phyloP scores from a whole-genome alignment of 331 rosid genomes.

The Malus hybrid region DNA sequence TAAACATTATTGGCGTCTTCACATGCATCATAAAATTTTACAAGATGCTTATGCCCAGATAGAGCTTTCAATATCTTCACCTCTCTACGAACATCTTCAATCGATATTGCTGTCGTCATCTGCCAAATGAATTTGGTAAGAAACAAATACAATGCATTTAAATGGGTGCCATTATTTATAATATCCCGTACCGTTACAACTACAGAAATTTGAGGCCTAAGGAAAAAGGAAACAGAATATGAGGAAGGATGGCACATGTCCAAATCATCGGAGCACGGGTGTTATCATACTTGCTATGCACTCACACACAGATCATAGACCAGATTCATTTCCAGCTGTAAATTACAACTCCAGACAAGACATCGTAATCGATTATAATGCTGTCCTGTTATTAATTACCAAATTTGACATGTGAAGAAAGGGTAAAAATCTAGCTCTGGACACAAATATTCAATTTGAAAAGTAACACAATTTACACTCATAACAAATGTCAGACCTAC shows the following conservation, averaged over 20 bases:
- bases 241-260: not conserved
- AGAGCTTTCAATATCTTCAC: slow-evolving; percentile 84
- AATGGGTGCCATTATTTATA: not conserved
- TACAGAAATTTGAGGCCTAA: not conserved
- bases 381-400: not conserved
- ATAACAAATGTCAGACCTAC: not conserved
- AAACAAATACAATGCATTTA: not conserved
- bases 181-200: not conserved
- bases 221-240: not conserved
- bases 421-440: not conserved
- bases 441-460: not conserved
- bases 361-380: not conserved
- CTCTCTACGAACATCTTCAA: slow-evolving; percentile 97
- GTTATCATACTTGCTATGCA: not conserved
- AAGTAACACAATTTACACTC: not conserved
- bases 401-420: not conserved
- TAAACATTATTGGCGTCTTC: slow-evolving; percentile 96
- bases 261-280: not conserved
- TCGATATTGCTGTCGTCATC: slow-evolving; percentile 91
- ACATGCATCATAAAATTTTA: slow-evolving; percentile 80
- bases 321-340: not conserved
- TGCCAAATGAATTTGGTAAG: slow-evolving; percentile 38
- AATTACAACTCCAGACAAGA: not conserved
- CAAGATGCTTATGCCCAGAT: slow-evolving; percentile 83
- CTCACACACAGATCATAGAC: not conserved